phyloP scores from a whole-genome alignment of 129 eudicot genomes.

The Cynara cardunculus region DNA sequence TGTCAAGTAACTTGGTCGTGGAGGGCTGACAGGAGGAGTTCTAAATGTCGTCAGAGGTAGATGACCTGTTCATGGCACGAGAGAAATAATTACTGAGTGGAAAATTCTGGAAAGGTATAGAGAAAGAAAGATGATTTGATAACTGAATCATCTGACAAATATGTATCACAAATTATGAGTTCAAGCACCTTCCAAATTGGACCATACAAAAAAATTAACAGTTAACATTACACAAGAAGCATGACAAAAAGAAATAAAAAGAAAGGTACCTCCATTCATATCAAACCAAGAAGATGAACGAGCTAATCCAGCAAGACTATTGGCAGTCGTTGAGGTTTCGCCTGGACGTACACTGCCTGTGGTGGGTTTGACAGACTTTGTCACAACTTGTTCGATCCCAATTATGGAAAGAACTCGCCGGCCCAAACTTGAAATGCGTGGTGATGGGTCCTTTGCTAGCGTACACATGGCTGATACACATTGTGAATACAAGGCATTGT shows the following conservation, averaged over 20 bases:
- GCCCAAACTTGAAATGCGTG: conserved; percentile 76
- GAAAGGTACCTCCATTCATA: conserved; percentile 71
- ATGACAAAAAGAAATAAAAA: not conserved
- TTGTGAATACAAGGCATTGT: conserved; percentile 74
- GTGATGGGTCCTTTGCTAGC: conserved; percentile 93
- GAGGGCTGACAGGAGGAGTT: conserved; percentile 99
- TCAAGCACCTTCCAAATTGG: not conserved
- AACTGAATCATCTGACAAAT: not conserved
- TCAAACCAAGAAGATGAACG: conserved; percentile 98
- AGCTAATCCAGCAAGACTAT: conserved; percentile 72
- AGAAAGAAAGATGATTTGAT: not conserved
- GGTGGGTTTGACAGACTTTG: conserved; percentile 53
- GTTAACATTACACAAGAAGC: not conserved
- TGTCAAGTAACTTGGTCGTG: conserved; percentile 76
- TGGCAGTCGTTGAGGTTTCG: conserved; percentile 43
- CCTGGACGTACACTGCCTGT: conserved; percentile 40
- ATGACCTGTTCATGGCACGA: conserved; percentile 47
- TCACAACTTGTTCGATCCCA: conserved; percentile 89
- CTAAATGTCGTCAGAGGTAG: conserved; percentile 71
- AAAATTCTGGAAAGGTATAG: not conserved
- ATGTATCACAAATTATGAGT: too few relatives aligned
- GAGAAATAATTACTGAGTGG: not conserved
- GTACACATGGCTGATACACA: conserved; percentile 90
- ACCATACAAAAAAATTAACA: not conserved
- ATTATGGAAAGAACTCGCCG: conserved; percentile 73